Conservation (phyloP, 2,329 filamentous ascomycete genomes). For the Didymella pinodella region DNA sequence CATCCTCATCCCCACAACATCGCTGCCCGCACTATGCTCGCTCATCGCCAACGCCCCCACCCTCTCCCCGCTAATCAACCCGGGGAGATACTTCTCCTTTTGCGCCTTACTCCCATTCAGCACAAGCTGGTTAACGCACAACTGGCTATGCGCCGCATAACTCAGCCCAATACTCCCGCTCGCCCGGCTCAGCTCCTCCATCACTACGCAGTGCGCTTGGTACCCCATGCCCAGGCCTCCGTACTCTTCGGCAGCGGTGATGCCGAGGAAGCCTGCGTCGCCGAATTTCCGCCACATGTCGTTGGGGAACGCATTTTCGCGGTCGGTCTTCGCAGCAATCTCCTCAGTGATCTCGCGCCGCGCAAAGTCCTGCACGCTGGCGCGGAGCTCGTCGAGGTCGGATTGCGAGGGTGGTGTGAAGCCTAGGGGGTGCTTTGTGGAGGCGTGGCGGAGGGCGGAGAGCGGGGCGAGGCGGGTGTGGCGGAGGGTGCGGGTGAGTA, state of each 20-base stretch:
- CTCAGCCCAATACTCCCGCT: slow-evolving; percentile 85
- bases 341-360: slow-evolving; percentile 85
- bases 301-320: slow-evolving; percentile 83
- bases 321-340: slow-evolving; percentile 83
- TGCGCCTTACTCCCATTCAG: slow-evolving; percentile 83
- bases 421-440: slow-evolving; percentile 72
- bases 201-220: slow-evolving; percentile 92
- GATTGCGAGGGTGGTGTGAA: slow-evolving; percentile 73
- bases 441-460: slow-evolving; percentile 57
- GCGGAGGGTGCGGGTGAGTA: slow-evolving; percentile 52
- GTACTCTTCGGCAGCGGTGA: slow-evolving; percentile 91
- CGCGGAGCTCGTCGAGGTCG: slow-evolving; percentile 81
- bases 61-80: slow-evolving; percentile 78
- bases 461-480: slow-evolving; percentile 36
- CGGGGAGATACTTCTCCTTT: slow-evolving; percentile 81
- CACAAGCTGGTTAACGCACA: slow-evolving; percentile 96
- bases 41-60: slow-evolving; percentile 95
- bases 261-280: slow-evolving; percentile 86
- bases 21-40: slow-evolving; percentile 87
- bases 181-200: slow-evolving; percentile 93
- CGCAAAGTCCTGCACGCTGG: slow-evolving; percentile 87
- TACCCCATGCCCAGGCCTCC: slow-evolving; percentile 93
- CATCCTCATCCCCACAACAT: slow-evolving; percentile 96
- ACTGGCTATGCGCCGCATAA: slow-evolving; percentile 93
- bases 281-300: slow-evolving; percentile 95